Conservation (phyloP, 257 asterid species). For the Solanum appendiculatum region DNA sequence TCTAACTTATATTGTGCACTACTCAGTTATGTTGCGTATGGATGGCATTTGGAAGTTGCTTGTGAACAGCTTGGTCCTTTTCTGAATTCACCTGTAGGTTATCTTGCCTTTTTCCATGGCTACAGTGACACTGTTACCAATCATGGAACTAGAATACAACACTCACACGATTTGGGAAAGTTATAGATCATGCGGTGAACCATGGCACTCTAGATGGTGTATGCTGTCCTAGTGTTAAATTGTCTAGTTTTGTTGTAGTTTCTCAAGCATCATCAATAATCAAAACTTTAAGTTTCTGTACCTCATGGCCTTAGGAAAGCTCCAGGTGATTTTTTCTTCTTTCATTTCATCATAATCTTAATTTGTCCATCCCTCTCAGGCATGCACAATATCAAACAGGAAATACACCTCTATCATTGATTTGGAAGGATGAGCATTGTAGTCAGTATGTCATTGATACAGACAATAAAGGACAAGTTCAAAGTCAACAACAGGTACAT, state of each 20-base stretch:
- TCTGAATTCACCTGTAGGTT: neutral
- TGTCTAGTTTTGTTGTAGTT: neutral
- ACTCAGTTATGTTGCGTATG: neutral
- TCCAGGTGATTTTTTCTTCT: neutral
- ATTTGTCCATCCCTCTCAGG: slow-evolving; percentile 22
- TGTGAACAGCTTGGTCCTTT: neutral
- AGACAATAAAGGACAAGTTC: slow-evolving; percentile 75
- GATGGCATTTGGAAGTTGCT: neutral
- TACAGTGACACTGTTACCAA: neutral
- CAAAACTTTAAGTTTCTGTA: neutral
- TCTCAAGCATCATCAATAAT: neutral
- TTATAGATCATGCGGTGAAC: neutral
- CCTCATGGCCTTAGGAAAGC: neutral
- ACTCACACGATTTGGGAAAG: neutral
- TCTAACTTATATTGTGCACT: neutral
- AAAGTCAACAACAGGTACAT: slow-evolving; percentile 76
- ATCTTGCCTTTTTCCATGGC: neutral
- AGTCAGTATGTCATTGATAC: slow-evolving; percentile 88
- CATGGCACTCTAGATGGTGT: neutral
- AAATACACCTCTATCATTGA: slow-evolving; percentile 77
- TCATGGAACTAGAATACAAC: neutral
- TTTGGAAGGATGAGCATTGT: slow-evolving; percentile 91
- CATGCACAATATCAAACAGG: slow-evolving; percentile 93
- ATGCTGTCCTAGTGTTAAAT: neutral
- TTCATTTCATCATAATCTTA: neutral